phyloP scores from a whole-genome alignment of 371 early-diverging fungal species.

The Mortierella sp. region DNA sequence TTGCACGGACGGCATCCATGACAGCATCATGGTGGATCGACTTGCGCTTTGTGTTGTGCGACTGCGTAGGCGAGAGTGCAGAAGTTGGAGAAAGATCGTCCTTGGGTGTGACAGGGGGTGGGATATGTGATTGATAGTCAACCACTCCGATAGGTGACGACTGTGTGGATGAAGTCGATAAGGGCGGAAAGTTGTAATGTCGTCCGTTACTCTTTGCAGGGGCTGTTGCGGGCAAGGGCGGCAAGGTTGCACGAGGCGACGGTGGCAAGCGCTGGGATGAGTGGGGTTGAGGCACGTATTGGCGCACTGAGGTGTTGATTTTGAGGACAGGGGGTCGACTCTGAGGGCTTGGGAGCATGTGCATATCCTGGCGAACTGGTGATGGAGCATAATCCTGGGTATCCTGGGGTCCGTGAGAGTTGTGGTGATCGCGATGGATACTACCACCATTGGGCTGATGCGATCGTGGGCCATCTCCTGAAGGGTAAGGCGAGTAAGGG shows the following conservation, averaged over 20 bases:
- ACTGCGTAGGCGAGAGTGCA: constrained; percentile 42
- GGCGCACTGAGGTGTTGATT: constrained; percentile 53
- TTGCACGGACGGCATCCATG: constrained; percentile 58
- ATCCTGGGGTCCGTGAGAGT: constrained; percentile 26
- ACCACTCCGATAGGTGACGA: constrained; percentile 46
- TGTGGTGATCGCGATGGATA: constrained; percentile 32
- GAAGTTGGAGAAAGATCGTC: constrained; percentile 55
- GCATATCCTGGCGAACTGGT: constrained; percentile 33
- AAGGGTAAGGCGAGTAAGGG: constrained; percentile 7
- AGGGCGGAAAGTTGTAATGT: constrained; percentile 34
- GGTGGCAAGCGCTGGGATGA: constrained; percentile 45
- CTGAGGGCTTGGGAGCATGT: constrained; percentile 41
- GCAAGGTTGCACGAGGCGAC: constrained; percentile 47
- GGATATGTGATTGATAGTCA: constrained; percentile 56
- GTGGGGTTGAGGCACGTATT: constrained; percentile 37
- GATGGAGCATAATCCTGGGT: constrained; percentile 29
- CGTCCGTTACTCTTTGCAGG: constrained; percentile 35
- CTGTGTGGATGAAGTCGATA: constrained; percentile 38
- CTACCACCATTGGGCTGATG: constrained; percentile 20
- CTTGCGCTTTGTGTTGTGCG: constrained; percentile 36
- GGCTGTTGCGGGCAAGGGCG: constrained; percentile 31
- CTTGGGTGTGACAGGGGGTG: constrained; percentile 53
- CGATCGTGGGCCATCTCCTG: constrained; percentile 19
- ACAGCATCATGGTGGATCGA: constrained; percentile 53
- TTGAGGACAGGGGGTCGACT: constrained; percentile 49